These are phyloP conservation scores for Serendipita indica DNA, from an alignment of 768 basidiomycete genomes.

Conservation along the genomic window DNA sequence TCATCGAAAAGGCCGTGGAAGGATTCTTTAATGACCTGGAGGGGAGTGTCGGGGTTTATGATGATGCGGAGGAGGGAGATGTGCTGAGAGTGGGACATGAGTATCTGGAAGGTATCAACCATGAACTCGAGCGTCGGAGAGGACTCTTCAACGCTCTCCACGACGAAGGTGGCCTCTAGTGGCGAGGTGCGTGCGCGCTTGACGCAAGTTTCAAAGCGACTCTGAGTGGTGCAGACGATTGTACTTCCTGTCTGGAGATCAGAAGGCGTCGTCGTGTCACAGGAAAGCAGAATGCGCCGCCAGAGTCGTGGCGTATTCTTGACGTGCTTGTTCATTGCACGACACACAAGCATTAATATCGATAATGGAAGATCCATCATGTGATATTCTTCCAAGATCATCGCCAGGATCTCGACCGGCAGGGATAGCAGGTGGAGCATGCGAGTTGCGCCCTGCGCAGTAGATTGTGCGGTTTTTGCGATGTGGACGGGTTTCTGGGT, in stretches of 20 bases:
- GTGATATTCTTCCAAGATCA: background rate
- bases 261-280: background rate
- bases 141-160: background rate
- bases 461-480: no score
- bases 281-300: background rate
- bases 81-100: background rate
- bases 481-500: no score
- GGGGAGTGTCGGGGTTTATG: background rate
- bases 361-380: background rate
- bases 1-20: background rate
- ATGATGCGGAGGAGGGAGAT: background rate
- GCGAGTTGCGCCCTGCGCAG: no score
- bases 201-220: background rate
- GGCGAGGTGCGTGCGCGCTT: background rate
- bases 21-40: background rate
- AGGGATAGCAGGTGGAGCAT: no score
- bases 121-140: background rate
- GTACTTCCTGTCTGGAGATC: background rate
- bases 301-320: background rate
- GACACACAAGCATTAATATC: background rate
- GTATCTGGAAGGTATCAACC: background rate
- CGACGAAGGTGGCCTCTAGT: background rate
- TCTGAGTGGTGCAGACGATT: background rate
- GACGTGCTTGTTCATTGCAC: background rate
- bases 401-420: background rate